Evolutionary conservation across 148 eudicot species (phyloP).

Genomic region (Chenopodium formosanum): DNA sequence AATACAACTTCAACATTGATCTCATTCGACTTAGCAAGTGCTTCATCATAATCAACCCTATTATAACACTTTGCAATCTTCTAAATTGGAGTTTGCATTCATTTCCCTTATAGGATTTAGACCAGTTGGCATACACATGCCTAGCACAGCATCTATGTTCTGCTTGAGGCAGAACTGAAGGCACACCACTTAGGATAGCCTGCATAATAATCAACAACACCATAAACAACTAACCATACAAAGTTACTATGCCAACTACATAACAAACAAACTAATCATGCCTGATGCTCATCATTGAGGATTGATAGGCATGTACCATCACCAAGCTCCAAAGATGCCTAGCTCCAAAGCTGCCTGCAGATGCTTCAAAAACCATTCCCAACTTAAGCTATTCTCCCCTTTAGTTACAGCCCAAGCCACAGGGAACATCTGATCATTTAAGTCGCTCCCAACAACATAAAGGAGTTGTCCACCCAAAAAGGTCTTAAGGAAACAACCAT

Average conservation of each 20-base stretch:
- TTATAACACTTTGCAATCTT: background rate
- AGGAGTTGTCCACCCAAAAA: background rate
- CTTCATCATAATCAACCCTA: background rate
- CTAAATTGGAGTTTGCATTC: background rate
- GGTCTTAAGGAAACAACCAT: background rate
- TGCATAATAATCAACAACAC: background rate
- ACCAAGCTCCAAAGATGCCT: background rate
- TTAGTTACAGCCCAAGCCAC: background rate
- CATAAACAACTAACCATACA: background rate
- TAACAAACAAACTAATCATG: too few relatives aligned
- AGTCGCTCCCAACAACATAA: background rate
- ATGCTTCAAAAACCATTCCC: background rate
- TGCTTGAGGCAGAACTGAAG: too few relatives aligned
- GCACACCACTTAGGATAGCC: background rate
- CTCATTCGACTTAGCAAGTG: background rate
- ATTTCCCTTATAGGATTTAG: background rate
- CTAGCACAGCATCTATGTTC: background rate
- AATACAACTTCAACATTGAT: background rate
- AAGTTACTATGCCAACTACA: too few relatives aligned
- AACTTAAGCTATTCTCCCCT: background rate
- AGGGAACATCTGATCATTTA: constrained; percentile 5
- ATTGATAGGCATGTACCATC: background rate
- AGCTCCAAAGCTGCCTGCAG: background rate
- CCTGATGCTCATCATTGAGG: background rate
- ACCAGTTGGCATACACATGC: background rate